Conservation (phyloP, 2,329 filamentous ascomycete species). For the Parafenestella ontariensis region DNA sequence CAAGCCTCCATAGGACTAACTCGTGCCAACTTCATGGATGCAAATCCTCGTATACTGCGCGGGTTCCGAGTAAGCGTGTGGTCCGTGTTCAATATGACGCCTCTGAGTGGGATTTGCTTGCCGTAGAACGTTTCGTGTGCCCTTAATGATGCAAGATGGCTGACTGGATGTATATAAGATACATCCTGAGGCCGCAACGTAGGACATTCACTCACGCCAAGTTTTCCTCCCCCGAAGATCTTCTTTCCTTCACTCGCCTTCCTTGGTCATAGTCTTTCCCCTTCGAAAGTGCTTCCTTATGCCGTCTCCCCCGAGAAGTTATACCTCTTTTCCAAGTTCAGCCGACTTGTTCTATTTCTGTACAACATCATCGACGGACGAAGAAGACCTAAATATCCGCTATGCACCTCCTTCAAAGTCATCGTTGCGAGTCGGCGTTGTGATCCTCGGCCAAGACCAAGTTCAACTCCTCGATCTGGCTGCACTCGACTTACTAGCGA, state of each 20-base stretch:
- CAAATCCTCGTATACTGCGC: constrained; percentile 32
- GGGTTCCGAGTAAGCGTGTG: constrained; percentile 30
- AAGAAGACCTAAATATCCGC: constrained; percentile 42
- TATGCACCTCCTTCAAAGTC: constrained; percentile 44
- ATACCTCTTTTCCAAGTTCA: constrained; percentile 43
- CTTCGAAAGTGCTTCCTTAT: constrained; percentile 23
- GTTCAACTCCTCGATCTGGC: constrained; percentile 45
- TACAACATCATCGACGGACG: constrained; percentile 43
- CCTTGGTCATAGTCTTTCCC: neutral
- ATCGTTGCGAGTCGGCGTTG: constrained; percentile 43
- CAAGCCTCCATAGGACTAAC: constrained; percentile 28
- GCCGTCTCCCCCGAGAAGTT: constrained; percentile 44
- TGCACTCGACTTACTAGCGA: constrained; percentile 42
- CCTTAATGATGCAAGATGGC: constrained; percentile 14
- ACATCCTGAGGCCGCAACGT: constrained; percentile 25
- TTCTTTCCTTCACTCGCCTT: neutral
- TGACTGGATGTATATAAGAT: constrained; percentile 32
- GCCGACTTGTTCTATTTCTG: constrained; percentile 48
- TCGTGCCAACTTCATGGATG: constrained; percentile 20
- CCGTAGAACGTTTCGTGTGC: constrained; percentile 10
- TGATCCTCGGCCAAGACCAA: constrained; percentile 37
- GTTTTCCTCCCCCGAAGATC: neutral
- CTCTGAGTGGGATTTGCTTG: constrained; percentile 18
- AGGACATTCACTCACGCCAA: constrained; percentile 10
- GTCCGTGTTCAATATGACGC: constrained; percentile 33